Evolutionary conservation across 1,284 basidiomycete genomes (phyloP).

Genomic region (Apiotrichum gamsii): DNA sequence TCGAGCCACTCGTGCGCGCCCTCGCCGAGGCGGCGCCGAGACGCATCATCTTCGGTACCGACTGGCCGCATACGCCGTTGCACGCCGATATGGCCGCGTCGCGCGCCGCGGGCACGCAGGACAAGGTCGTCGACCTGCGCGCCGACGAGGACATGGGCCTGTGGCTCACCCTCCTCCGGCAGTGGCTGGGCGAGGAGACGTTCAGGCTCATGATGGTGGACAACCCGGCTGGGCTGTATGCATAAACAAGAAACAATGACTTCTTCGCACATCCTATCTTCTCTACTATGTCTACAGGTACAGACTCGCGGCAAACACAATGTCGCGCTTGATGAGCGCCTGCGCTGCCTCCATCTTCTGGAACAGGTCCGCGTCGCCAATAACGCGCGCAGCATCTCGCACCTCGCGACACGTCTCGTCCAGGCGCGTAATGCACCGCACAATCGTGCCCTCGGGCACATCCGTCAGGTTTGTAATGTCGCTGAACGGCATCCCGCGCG

Average conservation of each 20-base stretch:
- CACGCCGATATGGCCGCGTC: neutral
- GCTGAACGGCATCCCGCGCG: constrained; percentile 94
- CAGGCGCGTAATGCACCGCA: constrained; percentile 88
- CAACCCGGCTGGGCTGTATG: constrained; percentile 3
- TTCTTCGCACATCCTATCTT: neutral
- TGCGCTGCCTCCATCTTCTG: constrained; percentile 97
- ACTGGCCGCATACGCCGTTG: constrained; percentile 10
- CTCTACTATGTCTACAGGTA: constrained; percentile 65
- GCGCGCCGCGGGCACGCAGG: neutral
- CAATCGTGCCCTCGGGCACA: constrained; percentile 93
- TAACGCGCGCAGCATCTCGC: constrained; percentile 91
- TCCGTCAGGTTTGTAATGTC: constrained; percentile 91
- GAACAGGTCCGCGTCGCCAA: constrained; percentile 90
- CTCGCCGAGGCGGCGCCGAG: neutral
- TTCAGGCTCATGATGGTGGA: constrained; percentile 5
- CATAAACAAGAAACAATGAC: neutral
- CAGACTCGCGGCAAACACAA: constrained; percentile 77
- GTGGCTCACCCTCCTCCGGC: constrained; percentile 2
- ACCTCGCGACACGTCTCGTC: constrained; percentile 98
- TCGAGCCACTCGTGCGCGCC: constrained; percentile 7
- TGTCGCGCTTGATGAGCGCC: constrained; percentile 86
- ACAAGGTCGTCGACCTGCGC: neutral
- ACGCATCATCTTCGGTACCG: constrained; percentile 2
- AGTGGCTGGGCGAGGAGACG: constrained; percentile 6
- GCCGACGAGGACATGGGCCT: constrained; percentile 1